Conservation (phyloP, 139 green algal species). For the Axilococcus clingmanii region DNA sequence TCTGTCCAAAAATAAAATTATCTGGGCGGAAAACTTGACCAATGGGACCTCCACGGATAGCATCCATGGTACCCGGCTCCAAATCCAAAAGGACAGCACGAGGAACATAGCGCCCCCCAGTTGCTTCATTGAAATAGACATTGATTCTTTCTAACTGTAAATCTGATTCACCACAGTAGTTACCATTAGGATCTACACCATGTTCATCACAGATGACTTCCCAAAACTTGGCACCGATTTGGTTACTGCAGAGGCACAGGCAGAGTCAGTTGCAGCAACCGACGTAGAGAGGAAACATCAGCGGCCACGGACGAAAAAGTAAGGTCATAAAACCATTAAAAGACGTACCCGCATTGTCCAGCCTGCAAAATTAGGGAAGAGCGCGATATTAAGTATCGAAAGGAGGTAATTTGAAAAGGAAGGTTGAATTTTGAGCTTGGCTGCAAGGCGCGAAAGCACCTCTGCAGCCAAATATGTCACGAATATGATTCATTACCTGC, state of each 20-base stretch:
- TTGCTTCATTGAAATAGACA: constrained; percentile 94
- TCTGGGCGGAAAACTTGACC: constrained; percentile 74
- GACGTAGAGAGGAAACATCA: not conserved
- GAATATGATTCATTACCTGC: constrained; percentile 7
- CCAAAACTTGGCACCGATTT: constrained; percentile 78
- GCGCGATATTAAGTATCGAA: not conserved
- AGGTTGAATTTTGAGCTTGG: not conserved
- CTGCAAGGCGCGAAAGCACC: not conserved
- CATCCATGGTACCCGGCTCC: constrained; percentile 83
- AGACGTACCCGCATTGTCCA: constrained; percentile 59
- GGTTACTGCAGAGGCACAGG: constrained; percentile 47
- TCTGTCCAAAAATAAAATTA: constrained; percentile 88
- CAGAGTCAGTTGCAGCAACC: not conserved
- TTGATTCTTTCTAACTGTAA: constrained; percentile 95
- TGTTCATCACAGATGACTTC: constrained; percentile 77
- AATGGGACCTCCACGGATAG: constrained; percentile 79
- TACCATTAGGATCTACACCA: constrained; percentile 34
- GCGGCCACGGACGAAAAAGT: not conserved
- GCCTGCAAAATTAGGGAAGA: constrained; percentile 23
- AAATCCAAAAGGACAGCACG: constrained; percentile 92
- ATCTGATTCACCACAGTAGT: constrained; percentile 79
- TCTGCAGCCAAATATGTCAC: not conserved
- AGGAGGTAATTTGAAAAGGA: not conserved
- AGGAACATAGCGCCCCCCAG: constrained; percentile 79
- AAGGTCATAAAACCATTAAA: too few relatives aligned